Base-by-base conservation (phyloP, 2,329 filamentous ascomycete genomes). In the Botrytis elliptica region DNA sequence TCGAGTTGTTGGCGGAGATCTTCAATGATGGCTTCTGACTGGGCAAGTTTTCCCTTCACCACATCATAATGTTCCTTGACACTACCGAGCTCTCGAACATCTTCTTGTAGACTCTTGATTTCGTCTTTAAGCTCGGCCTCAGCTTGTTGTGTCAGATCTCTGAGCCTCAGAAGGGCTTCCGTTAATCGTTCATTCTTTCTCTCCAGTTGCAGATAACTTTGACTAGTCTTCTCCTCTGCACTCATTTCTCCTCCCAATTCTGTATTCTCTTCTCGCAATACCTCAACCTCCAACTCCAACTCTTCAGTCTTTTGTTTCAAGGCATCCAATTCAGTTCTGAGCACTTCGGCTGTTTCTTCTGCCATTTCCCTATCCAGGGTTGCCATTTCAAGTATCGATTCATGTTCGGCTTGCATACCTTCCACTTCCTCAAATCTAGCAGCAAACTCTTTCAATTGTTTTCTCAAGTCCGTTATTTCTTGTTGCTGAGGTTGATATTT, bases 321-420 rank as follows among this genome's bases (percentile, higher is more conserved):
- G 3, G 89, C 87, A 55, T 97, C 93, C 38, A 97, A 85, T 80
- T 99, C 95, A 1, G 89, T 87, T 81, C 94, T 96, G 69, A 92
- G 86, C 29, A 92, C 90, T 77, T 98, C 96, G 0, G 93, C 92
- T 62, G 91, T 94, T 83, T 98, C 95, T 82, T 99, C 95, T 0
- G 96, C 96, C 93, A 98, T 97, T 82, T 99, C 95, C 63, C 93
- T 90, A 81, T 99, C 96, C 40, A 99, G 85, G 0, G 93, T 92
- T 10, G 94, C 94, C 83, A 96, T 89, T 83, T 99, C 96, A 79
- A 98, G 84, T 10, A 92, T 89, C 5, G 91, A 88, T 44, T 98
- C 96, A 81, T 97, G 91, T 77, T 98, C 94, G 12, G 93, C 92
- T 80, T 96, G 92, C 71, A 92, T 85, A 44, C 88, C 86, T 77